Conservation (phyloP, 2,329 filamentous ascomycete species). For the Neofusicoccum sp. region DNA sequence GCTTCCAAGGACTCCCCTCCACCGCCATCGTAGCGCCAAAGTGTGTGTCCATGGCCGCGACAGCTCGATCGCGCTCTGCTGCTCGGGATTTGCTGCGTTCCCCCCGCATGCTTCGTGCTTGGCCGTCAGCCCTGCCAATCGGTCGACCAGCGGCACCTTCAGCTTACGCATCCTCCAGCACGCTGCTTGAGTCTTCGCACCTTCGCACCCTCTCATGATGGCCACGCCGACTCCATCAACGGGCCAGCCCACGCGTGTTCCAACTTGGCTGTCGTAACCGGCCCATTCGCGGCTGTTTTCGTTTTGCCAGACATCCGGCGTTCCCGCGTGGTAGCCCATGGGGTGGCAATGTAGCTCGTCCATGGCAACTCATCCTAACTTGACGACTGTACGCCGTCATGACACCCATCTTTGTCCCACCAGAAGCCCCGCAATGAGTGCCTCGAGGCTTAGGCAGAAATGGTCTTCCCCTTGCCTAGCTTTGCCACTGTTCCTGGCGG, state of each 20-base stretch:
- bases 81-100: background rate
- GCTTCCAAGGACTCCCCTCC: background rate
- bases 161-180: background rate
- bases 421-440: background rate
- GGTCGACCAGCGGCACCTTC: background rate
- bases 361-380: background rate
- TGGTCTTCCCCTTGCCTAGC: conserved; percentile 8
- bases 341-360: conserved; percentile 3
- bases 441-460: background rate
- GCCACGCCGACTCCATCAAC: background rate
- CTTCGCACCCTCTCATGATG: background rate
- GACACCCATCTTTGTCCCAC: background rate
- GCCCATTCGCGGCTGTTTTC: background rate
- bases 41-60: background rate
- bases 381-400: conserved; percentile 1
- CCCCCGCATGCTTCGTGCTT: background rate
- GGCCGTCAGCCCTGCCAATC: background rate
- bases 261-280: background rate
- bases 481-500: background rate
- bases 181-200: background rate
- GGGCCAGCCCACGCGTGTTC: background rate
- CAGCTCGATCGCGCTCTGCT: background rate
- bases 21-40: background rate
- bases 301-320: background rate
- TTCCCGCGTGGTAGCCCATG: background rate